Evolutionary conservation across 768 basidiomycete species (phyloP), one percentile per base, ranked within the genome.

Genomic region (Mycena capillaripes): DNA sequence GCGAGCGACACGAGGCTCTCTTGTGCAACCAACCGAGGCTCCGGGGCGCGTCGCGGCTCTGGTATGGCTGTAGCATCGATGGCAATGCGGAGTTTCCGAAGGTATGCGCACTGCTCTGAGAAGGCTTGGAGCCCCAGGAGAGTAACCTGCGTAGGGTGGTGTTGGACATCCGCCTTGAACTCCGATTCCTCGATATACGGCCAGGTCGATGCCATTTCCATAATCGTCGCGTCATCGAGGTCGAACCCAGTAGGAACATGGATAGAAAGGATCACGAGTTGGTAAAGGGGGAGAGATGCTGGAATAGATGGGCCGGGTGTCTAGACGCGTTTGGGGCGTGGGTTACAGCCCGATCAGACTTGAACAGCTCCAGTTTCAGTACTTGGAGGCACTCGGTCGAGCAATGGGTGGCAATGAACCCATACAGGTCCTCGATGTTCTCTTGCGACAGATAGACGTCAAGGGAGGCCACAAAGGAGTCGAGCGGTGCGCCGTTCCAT

Each of bases 171-270:
- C 1, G 44, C 17, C 8, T 4, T 23, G 4, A 67, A 29, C 23
- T 23, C 10, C 1, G 59, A 32, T 6, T 50, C 46, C 6, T 58
- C 17, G 34, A 67, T n/a, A 23, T 50, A 2, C 12, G 66, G 57
- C 66, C 66, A 67, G 25, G 66, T 46, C 5, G 30, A 56, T 3
- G 56, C 56, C 66, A 67, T 12, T 2, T 44, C 56, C 0, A n/a
- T 16, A 3, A 66, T 21, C 11, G 7, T 4, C 4, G n/a, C 32
- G n/a, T 67, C 66, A 25, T 59, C 46, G n/a, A 67, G 44, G 17
- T 67, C 58, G 56, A 36, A 67, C 21, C 66, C 66, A 2, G 3
- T 9, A 1, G 23, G 19, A 7, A 40, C 34, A 17, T 14, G 34
- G 11, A 59, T 67, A 1, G 30, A 29, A 4, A 67, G 29, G 19